These are phyloP conservation scores for Colletotrichum sp. DNA, from an alignment of 2,329 filamentous ascomycete genomes.

Conservation along the genomic window DNA sequence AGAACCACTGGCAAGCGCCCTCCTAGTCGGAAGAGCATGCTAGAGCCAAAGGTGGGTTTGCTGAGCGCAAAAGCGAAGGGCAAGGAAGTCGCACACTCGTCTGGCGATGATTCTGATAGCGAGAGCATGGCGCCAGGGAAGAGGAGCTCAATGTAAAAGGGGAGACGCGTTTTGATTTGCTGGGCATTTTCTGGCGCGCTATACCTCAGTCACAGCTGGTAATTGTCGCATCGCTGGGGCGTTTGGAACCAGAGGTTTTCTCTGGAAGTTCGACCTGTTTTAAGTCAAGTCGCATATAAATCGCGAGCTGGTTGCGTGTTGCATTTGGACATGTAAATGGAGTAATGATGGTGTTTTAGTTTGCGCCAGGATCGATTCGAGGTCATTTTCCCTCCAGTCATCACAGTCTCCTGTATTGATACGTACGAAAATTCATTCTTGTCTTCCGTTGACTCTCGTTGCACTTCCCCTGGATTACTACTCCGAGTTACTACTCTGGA, in stretches of 20 bases:
- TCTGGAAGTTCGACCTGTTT: not conserved
- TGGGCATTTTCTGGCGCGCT: conserved; percentile 20
- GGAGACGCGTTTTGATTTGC: conserved; percentile 12
- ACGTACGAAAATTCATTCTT: not conserved
- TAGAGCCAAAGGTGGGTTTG: conserved; percentile 41
- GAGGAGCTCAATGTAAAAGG: conserved; percentile 47
- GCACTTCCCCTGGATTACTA: not conserved
- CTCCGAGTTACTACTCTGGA: not conserved
- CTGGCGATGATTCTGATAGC: conserved; percentile 31
- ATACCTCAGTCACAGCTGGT: conserved; percentile 16
- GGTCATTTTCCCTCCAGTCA: not conserved
- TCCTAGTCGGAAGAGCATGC: conserved; percentile 46
- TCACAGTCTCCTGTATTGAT: conserved; percentile 12
- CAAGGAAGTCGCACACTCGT: conserved; percentile 46
- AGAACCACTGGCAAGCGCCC: conserved; percentile 34
- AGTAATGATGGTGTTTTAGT: conserved; percentile 12
- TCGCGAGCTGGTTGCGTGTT: not conserved
- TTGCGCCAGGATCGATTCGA: not conserved
- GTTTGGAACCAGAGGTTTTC: conserved; percentile 6
- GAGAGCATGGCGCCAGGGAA: conserved; percentile 29
- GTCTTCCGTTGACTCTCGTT: not conserved
- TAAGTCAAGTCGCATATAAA: not conserved
- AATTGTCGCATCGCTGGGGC: conserved; percentile 9
- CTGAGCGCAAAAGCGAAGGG: conserved; percentile 50
- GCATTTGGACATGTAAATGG: conserved; percentile 14